Base-by-base conservation (phyloP, 768 basidiomycete genomes). In the Fomitopsis pulvina region DNA sequence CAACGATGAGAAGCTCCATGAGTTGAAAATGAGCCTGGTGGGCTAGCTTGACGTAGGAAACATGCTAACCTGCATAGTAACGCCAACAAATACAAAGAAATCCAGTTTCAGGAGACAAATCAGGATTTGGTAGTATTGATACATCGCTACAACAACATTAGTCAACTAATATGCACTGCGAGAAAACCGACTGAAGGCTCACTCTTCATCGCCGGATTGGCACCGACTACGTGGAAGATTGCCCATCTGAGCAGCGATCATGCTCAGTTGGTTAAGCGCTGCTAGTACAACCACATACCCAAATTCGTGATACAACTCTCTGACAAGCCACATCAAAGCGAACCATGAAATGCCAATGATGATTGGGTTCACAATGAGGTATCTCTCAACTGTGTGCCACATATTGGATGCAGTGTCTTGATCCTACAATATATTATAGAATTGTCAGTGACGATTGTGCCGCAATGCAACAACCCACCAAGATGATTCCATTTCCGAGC, bases 51-150 rank as follows among this genome's bases (percentile, higher is more conserved):
- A 48, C 8, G 21, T 22, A 20, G 10, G 3, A 27, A 22, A n/a
- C n/a, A n/a, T n/a, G 42, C 67, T 43, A 45, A 79, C 89, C 80
- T 92, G 90, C 78, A 91, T 90, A 2, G 89, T 91, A 22, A 92
- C 83, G n/a, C 85, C 90, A 20, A 77, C 75, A 62, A 92, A 92
- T 64, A 78, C 81, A 71, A 92, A 92, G 66, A 91, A 92, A 65
- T 92, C 89, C 64, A 92, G 90, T 63, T 91, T 92, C 58, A 92
- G 78, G 46, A 92, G 75, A 60, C 87, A 91, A 41, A 92, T 80
- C 75, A 91, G 79, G 58, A 92, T 79, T 68, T 92, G 86, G 60
- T 92, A 92, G 67, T 72, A 89, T 58, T 85, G 86, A 63, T 89
- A 92, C 90, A 92, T 92, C 27, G 77, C 89, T 92, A 54, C 46